These are phyloP conservation scores for Mortierella sp. DNA, from an alignment of 371 early-diverging fungal species.

Conservation along the genomic window DNA sequence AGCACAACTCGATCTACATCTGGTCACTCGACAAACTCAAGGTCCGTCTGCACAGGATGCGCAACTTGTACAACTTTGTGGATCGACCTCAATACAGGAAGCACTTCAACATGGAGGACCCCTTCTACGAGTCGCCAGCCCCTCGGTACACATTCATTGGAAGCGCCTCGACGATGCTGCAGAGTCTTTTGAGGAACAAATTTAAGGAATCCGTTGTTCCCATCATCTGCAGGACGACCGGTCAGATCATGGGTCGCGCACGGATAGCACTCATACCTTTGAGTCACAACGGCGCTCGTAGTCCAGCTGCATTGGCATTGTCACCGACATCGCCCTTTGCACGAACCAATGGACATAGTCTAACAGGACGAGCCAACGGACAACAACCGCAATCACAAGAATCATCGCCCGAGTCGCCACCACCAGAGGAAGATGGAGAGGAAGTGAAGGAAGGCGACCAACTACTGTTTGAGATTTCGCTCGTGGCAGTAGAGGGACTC, in stretches of 20 bases:
- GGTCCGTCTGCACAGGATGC: constrained; percentile 81
- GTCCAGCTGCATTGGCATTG: background rate
- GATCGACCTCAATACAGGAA: constrained; percentile 79
- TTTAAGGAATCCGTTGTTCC: constrained; percentile 65
- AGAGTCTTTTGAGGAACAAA: constrained; percentile 65
- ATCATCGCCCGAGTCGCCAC: constrained; percentile 1
- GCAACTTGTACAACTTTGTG: constrained; percentile 79
- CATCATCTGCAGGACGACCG: constrained; percentile 73
- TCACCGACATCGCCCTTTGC: constrained; percentile 1
- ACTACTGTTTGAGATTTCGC: constrained; percentile 79
- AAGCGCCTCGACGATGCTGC: constrained; percentile 65
- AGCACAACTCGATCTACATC: constrained; percentile 76
- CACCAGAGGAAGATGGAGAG: constrained; percentile 11
- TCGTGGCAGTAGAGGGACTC: constrained; percentile 80
- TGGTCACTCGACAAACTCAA: constrained; percentile 84
- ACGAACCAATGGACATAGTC: constrained; percentile 2
- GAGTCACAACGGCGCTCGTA: constrained; percentile 17
- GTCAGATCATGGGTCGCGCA: constrained; percentile 64
- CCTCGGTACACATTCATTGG: constrained; percentile 79
- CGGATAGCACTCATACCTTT: constrained; percentile 65
- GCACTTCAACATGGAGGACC: constrained; percentile 84
- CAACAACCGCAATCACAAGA: background rate
- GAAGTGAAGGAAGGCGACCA: constrained; percentile 63
- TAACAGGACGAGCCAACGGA: background rate
- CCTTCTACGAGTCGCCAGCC: constrained; percentile 78